These are phyloP conservation scores for Monsonia emarginata DNA, from an alignment of 441 rosid species.

Conservation along the genomic window DNA sequence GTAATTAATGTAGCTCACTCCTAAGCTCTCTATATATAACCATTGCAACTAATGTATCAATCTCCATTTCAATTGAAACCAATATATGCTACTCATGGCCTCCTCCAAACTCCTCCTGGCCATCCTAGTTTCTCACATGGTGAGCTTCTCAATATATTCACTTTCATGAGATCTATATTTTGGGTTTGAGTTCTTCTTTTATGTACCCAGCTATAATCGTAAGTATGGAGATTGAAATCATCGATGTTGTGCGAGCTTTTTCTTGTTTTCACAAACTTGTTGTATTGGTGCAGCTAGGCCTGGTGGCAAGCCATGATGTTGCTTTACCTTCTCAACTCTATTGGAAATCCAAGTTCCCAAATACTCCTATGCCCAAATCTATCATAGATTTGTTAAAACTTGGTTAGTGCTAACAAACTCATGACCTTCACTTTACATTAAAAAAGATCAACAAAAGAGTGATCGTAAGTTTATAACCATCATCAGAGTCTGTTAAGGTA, in stretches of 20 bases:
- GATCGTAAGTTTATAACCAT: too few species aligned
- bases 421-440: not conserved
- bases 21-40: not conserved
- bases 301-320: slow-evolving; percentile 47
- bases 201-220: too few species aligned
- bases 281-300: slow-evolving; percentile 33
- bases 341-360: slow-evolving; percentile 66
- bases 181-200: too few species aligned
- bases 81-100: not conserved
- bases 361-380: slow-evolving; percentile 65
- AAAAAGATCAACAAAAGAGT: too few species aligned
- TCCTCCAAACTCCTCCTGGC: not conserved
- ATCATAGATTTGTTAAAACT: slow-evolving; percentile 43
- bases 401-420: slow-evolving; percentile 22
- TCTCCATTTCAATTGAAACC: not conserved
- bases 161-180: not conserved
- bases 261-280: not conserved
- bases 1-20: not conserved
- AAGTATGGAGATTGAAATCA: too few species aligned
- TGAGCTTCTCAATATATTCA: not conserved
- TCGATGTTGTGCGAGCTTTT: too few species aligned
- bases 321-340: slow-evolving; percentile 48
- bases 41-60: not conserved
- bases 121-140: not conserved
- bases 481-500: too few species aligned